A percentile compares a stretch with the other conserved stretches of the same genome.
These are phyloP conservation scores for Escallonia herrerae DNA, from an alignment of 129 eudicot genomes.

Conservation along the genomic window DNA sequence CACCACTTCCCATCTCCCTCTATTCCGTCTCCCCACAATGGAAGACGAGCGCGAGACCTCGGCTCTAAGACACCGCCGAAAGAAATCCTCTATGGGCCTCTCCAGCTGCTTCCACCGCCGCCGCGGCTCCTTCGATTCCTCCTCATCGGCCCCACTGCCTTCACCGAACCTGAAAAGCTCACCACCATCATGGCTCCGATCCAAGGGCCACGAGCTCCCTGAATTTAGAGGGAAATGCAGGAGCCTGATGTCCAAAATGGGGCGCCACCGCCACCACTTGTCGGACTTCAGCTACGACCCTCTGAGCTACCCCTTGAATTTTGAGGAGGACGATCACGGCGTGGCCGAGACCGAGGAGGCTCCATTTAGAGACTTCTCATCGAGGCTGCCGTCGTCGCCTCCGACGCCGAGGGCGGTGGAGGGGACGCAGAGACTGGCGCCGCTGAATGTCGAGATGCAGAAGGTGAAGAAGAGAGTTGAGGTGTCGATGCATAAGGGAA, in stretches of 20 bases:
- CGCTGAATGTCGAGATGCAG: neutral
- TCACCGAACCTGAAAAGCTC: neutral
- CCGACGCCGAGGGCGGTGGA: neutral
- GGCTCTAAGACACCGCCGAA: slow-evolving; percentile 3
- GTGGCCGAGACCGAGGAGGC: neutral
- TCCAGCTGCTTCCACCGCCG: slow-evolving; percentile 16
- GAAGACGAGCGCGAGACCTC: slow-evolving; percentile 17
- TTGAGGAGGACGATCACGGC: slow-evolving; percentile 1
- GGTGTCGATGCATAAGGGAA: neutral
- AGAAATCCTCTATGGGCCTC: slow-evolving; percentile 1
- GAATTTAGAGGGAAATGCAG: neutral
- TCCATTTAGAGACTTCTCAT: neutral
- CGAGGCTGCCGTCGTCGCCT: slow-evolving; percentile 11
- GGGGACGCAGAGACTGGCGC: neutral
- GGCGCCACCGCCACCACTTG: slow-evolving; percentile 6
- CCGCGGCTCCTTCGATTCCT: neutral
- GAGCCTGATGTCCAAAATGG: slow-evolving; percentile 3
- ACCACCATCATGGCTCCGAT: slow-evolving; percentile 3
- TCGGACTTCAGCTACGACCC: slow-evolving; percentile 31
- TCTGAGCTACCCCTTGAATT: slow-evolving; percentile 22
- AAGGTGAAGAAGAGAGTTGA: neutral
- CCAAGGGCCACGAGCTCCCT: neutral
- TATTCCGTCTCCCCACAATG: neutral
- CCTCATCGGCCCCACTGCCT: neutral
- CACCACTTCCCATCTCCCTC: neutral